Base-by-base conservation (phyloP, 768 basidiomycete genomes). In the Hygrophorus pudorinus region DNA sequence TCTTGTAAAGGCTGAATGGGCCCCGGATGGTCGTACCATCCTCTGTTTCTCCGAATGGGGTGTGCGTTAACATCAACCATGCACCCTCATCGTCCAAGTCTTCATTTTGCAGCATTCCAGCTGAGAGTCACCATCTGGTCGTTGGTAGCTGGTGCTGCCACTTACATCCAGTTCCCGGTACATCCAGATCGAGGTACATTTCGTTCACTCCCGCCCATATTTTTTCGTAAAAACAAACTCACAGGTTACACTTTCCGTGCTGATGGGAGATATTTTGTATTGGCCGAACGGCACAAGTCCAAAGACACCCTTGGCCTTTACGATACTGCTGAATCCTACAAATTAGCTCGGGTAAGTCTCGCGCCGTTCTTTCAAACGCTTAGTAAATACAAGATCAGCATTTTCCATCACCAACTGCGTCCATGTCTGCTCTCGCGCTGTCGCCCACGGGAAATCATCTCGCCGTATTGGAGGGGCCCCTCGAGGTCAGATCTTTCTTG, bases 41-140 rank as follows among this genome's bases (percentile, higher is more conserved):
- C 63, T 96, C 24, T 93, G 87, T 55, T 97, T 92, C 62, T 92
- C 89, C 3, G 86, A 92, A 53, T 88, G 88, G 84, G 88, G 85
- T 53, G 92, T 93, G 65, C 68, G 91, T 48, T 44, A 20, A 27
- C n/a, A 7, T 33, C 27, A 32, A 27, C 29, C 34, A 13, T 18
- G 46, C 14, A 38, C 20, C 32, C 33, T 36, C 20, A 37, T 21
- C 32, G 38, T 45, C 20, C 32, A 38, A 38, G n/a, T 33, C 13
- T 33, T 48, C 31, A 49, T 36, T 48, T 12, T 47, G 12, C 6
- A 14, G 41, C 53, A 21, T 34, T 24, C 31, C 54, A 96, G 92
- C 72, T 94, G 35, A 74, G 90, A 42, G 76, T 94, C 9, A 85
- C 88, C 1, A 67, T 93, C 35, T 92, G 91, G 84, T 90, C 87